Conservation (phyloP, 148 eudicot species). For the Spergularia marina region DNA sequence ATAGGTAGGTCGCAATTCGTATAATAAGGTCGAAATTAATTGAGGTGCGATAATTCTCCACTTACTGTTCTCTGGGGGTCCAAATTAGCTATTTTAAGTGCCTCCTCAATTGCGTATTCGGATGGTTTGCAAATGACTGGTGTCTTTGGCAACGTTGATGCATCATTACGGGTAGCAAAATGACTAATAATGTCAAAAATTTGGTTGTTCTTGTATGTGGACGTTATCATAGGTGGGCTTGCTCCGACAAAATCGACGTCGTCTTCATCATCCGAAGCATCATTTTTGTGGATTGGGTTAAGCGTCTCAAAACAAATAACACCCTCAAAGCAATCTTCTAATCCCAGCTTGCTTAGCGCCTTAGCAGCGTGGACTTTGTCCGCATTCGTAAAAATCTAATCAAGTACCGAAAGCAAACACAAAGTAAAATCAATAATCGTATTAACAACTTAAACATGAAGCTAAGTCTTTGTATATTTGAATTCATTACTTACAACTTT, state of each 20-base stretch:
- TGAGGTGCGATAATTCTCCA: not conserved
- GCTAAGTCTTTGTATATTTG: too few species aligned
- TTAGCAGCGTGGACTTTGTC: slow-evolving; percentile 64
- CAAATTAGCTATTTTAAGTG: slow-evolving; percentile 65
- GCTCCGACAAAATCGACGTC: slow-evolving; percentile 41
- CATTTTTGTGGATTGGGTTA: slow-evolving; percentile 44
- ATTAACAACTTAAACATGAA: not conserved
- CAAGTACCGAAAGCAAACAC: not conserved
- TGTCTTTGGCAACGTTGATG: slow-evolving; percentile 58
- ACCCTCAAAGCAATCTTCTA: slow-evolving; percentile 90
- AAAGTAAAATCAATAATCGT: not conserved
- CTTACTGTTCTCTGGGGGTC: slow-evolving; percentile 77
- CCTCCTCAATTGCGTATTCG: slow-evolving; percentile 60
- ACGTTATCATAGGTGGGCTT: not conserved
- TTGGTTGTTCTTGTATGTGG: slow-evolving; percentile 8
- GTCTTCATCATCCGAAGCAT: slow-evolving; percentile 1
- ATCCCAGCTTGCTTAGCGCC: slow-evolving; percentile 60
- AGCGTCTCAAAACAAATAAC: slow-evolving; percentile 88
- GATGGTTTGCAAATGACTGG: slow-evolving; percentile 84
- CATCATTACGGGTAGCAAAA: slow-evolving; percentile 43
- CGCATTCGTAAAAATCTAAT: slow-evolving; percentile 85
- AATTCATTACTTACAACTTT: slow-evolving; percentile 55
- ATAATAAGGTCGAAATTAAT: too few species aligned
- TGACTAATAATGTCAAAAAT: slow-evolving; percentile 78
- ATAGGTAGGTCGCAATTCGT: too few species aligned